Percentiles rank a stretch among this genome's conserved stretches.
Conservation (phyloP, 352 stramenopile genomes). For the Pythium apleroticum region DNA sequence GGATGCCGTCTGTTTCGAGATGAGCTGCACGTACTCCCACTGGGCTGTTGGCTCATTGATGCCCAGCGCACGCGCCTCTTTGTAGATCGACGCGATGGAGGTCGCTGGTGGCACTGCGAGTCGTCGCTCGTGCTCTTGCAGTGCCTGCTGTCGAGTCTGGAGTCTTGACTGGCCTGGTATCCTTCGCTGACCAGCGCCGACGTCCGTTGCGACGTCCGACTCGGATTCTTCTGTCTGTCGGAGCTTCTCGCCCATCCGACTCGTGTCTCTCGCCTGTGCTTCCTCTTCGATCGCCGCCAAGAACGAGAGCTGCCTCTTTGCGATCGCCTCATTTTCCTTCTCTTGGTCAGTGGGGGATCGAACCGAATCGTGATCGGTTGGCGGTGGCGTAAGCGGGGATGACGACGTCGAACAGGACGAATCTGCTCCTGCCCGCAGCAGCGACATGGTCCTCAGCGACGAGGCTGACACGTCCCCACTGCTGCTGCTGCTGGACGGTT, state of each 20-base stretch:
- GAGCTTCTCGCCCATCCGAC: not conserved
- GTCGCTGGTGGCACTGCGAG: constrained; percentile 2
- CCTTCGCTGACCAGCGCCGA: not conserved
- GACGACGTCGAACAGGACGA: constrained; percentile 4
- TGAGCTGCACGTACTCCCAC: constrained; percentile 42
- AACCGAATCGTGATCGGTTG: not conserved
- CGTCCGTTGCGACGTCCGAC: not conserved
- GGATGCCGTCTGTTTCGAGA: constrained; percentile 17
- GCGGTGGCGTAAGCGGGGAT: not conserved
- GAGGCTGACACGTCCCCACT: constrained; percentile 1
- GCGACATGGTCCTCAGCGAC: constrained; percentile 27
- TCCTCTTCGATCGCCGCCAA: constrained; percentile 55
- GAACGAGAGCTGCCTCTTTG: constrained; percentile 47
- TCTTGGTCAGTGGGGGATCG: not conserved
- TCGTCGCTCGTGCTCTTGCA: not conserved
- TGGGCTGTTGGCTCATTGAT: constrained; percentile 36
- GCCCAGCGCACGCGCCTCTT: constrained; percentile 37
- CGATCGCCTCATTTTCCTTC: constrained; percentile 26
- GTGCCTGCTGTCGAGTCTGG: not conserved
- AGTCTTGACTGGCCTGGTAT: not conserved
- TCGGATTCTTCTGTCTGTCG: constrained; percentile 5
- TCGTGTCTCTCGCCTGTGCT: constrained; percentile 14
- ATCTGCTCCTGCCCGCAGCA: constrained; percentile 8
- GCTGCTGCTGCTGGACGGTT: constrained; percentile 1
- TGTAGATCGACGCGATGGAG: constrained; percentile 43